Base-by-base conservation (phyloP, 805 yeast species). In the Candida krabiensis region DNA sequence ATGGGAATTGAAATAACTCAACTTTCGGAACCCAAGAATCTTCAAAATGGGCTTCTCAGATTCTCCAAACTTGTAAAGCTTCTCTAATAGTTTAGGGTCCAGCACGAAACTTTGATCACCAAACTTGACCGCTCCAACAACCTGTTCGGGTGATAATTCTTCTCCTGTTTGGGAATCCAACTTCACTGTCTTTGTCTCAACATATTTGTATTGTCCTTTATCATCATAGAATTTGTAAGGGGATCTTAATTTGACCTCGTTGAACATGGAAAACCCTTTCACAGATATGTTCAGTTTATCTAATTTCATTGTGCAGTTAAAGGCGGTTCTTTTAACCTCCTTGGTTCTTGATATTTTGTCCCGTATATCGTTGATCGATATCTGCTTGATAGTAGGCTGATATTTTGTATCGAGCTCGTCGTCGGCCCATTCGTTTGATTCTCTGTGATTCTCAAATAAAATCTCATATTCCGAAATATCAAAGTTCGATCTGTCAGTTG, bases 261-360 rank as follows among this genome's bases (percentile, higher is more conserved):
- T 67, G 43, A 73, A 75, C n/a, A 85, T 68, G 0, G 83, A 63
- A 52, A 79, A 85, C 0, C 96, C 97, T 47, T 75, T 77, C 1
- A 90, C 70, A 0, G 88, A 83, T 33, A 91, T 73, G 0, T 70
- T 67, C 14, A 90, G 39, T 25, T 75, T 77, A 31, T 79, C 71
- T 4, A 87, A 61, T 1, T 77, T 70, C 31, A 89, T 59, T 8
- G 80, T 75, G 43, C 85, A 77, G 12, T 75, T 70, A 53, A 84
- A 86, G 34, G 73, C 75, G 0, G 80, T 70, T 33, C 95, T 62
- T 33, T 75, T 74, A 4, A 85, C 71, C 48, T 83, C 85, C 45
- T 77, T 81, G 21, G 77, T 67, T 31, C 83, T 61, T 26, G 74
- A 58, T 5, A 88, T 71, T 28, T 70, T 64, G 4, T 67, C 60